Evolutionary conservation across 805 yeast genomes (phyloP).

Genomic region (Barnettozyma siamensis): DNA sequence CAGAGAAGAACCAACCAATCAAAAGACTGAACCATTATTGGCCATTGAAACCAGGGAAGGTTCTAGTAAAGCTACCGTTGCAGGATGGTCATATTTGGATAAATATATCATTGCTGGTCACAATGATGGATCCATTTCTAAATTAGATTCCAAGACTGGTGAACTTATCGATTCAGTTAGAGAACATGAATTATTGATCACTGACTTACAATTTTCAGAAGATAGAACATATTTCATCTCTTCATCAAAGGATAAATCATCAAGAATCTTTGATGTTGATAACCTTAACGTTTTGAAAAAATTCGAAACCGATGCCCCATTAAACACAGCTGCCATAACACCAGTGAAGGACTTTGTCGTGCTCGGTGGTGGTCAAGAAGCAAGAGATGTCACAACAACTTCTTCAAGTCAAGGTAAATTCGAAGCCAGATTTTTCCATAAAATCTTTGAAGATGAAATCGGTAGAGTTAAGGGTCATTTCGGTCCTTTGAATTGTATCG

Average conservation of each 20-base stretch:
- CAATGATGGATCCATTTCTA: conserved; percentile 78
- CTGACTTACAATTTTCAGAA: conserved; percentile 85
- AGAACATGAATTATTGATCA: conserved; percentile 72
- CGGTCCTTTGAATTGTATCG: conserved; percentile 94
- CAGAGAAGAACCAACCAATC: conserved; percentile 39
- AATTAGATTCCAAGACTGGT: conserved; percentile 74
- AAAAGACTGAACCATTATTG: conserved; percentile 50
- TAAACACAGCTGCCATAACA: conserved; percentile 93
- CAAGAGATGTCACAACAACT: conserved; percentile 97
- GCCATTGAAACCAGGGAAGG: conserved; percentile 55
- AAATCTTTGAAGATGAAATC: conserved; percentile 89
- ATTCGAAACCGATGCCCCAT: conserved; percentile 83
- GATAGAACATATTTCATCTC: conserved; percentile 89
- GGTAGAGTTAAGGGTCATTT: conserved; percentile 98
- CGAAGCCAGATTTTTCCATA: conserved; percentile 94
- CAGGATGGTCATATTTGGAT: conserved; percentile 80
- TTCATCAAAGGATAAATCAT: conserved; percentile 85
- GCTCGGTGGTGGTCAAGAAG: conserved; percentile 99
- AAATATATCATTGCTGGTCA: conserved; percentile 79
- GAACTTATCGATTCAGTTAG: conserved; percentile 51
- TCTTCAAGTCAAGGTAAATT: conserved; percentile 90
- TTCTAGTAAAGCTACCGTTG: conserved; percentile 66
- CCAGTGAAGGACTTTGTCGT: conserved; percentile 89
- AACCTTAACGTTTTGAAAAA: conserved; percentile 65
- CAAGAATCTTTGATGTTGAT: conserved; percentile 74